Base-by-base conservation (phyloP, 2,329 filamentous ascomycete genomes). In the Phialophora expanda region DNA sequence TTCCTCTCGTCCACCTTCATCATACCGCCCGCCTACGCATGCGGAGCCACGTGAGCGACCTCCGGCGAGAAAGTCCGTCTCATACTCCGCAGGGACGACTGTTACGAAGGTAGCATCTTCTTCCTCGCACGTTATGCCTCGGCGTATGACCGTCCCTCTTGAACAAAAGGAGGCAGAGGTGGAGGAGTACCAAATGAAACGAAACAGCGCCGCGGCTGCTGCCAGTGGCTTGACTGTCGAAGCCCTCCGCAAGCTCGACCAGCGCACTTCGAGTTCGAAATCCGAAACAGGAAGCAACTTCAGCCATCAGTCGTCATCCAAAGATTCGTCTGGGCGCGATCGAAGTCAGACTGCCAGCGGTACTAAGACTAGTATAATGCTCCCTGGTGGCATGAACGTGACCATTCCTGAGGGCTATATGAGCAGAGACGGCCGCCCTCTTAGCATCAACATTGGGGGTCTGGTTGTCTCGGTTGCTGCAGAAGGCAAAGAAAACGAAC, bases 241-340 rank as follows among this genome's bases (percentile, higher is more conserved):
- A 44, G 70, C 70, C 26, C 61, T 72, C 56, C 65, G 66, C 26
- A 54, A 67, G 46, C 44, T 72, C 26, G 68, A 68, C 14, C 68
- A 66, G 56, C 38, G 64, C 32, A 66, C 55, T 38, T 60, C 68
- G 28, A 56, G 63, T 57, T 68, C 68, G 28, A 66, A 62, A 53
- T 72, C 70, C 20, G 70, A 71, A 48, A 71, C 69, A 24, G 69
- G 66, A 17, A 72, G 70, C 59, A 72, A 68, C 56, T 69, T 65
- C 61, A 72, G 69, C 48, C 70, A 66, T 30, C 69, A 72, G 28
- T 71, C 70, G 22, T 72, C 70, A 14, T 72, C 70, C 26, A 72
- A 72, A 38, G 69, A 71, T 34, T 72, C 70, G 3, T 72, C 70
- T 41, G 65, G 68, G 4, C 69, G 59, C 17, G 69, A 65, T 41